Conservation (phyloP, 2,329 filamentous ascomycete genomes). For the Fusarium citri region DNA sequence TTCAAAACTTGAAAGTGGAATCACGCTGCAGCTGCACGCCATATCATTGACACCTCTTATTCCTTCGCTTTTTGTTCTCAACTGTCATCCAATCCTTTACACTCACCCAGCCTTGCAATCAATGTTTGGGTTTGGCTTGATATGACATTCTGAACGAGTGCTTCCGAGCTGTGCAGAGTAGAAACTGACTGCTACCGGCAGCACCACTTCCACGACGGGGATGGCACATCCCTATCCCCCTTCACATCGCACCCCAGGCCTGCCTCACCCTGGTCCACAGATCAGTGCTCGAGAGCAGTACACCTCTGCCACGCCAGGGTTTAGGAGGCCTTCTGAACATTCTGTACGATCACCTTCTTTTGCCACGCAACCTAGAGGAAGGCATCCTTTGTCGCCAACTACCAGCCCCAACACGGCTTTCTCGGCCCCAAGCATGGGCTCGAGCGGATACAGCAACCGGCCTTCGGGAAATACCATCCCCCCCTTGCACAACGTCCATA, state of each 20-base stretch:
- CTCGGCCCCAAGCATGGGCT: conserved; percentile 64
- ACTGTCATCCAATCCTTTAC: neutral
- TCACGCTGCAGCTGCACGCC: conserved; percentile 7
- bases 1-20: conserved; percentile 2
- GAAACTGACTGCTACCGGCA: conserved; percentile 49
- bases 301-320: conserved; percentile 62
- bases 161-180: conserved; percentile 15
- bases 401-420: conserved; percentile 61
- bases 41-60: neutral
- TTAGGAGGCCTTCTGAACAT: conserved; percentile 62
- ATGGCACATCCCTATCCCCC: conserved; percentile 67
- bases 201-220: conserved; percentile 63
- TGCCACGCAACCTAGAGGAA: conserved; percentile 57
- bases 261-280: conserved; percentile 63
- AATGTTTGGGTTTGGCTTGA: conserved; percentile 8
- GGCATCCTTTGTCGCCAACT: conserved; percentile 65
- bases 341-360: conserved; percentile 65
- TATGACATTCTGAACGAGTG: conserved; percentile 13
- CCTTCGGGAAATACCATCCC: conserved; percentile 58
- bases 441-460: conserved; percentile 52
- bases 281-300: conserved; percentile 67
- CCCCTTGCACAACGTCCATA: conserved; percentile 62
- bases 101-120: neutral
- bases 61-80: neutral
- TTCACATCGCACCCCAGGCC: conserved; percentile 57